Evolutionary conservation across 306 rosid species (phyloP).

Genomic region (Astragalus glycyphyllos): DNA sequence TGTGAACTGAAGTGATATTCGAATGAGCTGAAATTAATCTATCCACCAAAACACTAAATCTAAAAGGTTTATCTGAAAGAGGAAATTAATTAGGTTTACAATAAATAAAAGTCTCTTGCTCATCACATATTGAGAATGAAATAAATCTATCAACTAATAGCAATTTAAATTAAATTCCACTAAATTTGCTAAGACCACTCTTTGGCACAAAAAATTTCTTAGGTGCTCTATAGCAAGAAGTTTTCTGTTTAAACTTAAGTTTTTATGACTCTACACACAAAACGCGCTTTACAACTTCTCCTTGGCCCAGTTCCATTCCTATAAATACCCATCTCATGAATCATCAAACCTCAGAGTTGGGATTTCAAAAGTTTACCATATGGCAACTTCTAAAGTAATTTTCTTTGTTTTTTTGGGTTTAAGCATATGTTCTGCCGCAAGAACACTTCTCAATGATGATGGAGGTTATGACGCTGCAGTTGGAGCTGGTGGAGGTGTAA

Average conservation of each 20-base stretch:
- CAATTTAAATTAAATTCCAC: neutral
- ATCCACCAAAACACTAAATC: neutral
- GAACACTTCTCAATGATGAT: constrained; percentile 43
- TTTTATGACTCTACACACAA: constrained; percentile 10
- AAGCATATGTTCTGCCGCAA: constrained; percentile 53
- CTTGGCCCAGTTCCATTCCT: constrained; percentile 19
- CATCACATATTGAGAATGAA: neutral
- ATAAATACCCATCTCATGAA: constrained; percentile 46
- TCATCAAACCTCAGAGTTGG: constrained; percentile 3
- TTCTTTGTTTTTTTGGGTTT: constrained; percentile 49
- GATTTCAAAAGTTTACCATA: constrained; percentile 31
- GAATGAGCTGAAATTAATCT: neutral
- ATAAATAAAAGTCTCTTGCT: neutral
- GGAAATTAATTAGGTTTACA: constrained; percentile 9
- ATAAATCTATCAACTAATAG: neutral
- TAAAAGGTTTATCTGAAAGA: neutral
- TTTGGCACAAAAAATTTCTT: neutral
- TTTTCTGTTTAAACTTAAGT: neutral
- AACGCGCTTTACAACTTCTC: constrained; percentile 38
- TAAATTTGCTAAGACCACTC: neutral
- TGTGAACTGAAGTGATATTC: neutral
- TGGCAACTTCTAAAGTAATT: constrained; percentile 51
- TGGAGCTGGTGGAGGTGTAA: neutral
- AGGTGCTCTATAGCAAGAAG: neutral
- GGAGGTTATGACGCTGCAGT: constrained; percentile 4